Base-by-base conservation (phyloP, 2,329 filamentous ascomycete genomes). In the Fusarium fujikuroi region DNA sequence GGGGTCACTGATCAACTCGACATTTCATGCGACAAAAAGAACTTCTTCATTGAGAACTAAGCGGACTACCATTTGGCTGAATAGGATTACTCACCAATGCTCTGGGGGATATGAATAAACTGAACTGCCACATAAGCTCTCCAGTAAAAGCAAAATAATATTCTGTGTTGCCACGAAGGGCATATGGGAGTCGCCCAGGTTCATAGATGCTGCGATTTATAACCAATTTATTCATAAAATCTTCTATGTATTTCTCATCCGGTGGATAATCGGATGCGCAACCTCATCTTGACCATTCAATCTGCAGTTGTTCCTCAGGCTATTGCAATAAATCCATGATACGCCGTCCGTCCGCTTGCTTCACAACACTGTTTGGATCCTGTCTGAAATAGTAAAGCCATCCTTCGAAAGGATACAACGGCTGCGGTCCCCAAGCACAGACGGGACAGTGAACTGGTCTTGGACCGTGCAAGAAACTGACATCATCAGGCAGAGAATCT, bases 141-240 rank as follows among this genome's bases (percentile, higher is more conserved):
- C 9, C 4, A 49, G 19, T 6, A 7, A 49, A 16, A 49, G 4
- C 19, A 12, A n/a, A 10, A 11, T 8, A 8, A n/a, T 21, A 5
- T n/a, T n/a, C 7, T 16, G 19, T n/a, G 14, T 0, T 16, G 28
- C 25, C 19, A 30, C 19, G 3, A 28, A 16, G 19, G 4, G 19
- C 21, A 5, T 30, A 14, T 49, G 3, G 19, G 7, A 18, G 6
- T n/a, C 14, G 14, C 14, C 25, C 18, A 49, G 14, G 4, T 12
- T n/a, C 10, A 32, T 18, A 4, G 9, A 18, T 4, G 11, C 7
- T 15, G 10, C 10, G 14, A 32, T n/a, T 18, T 18, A 10, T 6
- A 32, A 18, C 15, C 3, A 5, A 7, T 0, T 4, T 3, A n/a
- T 12, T 16, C 18, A 32, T 21, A n/a, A 1, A 32, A 7, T 21